Percentiles rank a stretch among this genome's conserved stretches.
Evolutionary conservation across 2,329 filamentous ascomycete genomes (phyloP).

Genomic region (Aureobasidium sp.): DNA sequence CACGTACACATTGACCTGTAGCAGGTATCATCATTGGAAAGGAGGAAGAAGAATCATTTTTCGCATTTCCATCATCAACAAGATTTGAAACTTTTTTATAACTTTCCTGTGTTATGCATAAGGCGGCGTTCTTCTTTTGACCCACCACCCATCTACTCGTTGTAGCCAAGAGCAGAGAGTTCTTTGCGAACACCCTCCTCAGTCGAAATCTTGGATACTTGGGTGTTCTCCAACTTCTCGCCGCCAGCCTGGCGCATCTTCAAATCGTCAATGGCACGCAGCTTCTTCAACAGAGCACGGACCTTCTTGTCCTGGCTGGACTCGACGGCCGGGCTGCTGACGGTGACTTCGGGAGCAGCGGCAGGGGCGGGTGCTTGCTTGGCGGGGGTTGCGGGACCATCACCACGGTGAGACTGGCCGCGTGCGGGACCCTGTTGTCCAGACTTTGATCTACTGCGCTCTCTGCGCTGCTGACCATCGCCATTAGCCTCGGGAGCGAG

Average conservation of each 20-base stretch:
- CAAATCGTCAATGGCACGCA: conserved; percentile 92
- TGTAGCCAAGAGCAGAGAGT: conserved; percentile 35
- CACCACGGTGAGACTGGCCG: conserved; percentile 19
- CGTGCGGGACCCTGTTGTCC: conserved; percentile 20
- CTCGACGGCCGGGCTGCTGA: conserved; percentile 49
- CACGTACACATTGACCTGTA: neutral
- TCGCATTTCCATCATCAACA: neutral
- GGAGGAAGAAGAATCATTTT: neutral
- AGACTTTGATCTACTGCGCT: conserved; percentile 24
- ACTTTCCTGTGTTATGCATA: neutral
- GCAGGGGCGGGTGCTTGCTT: conserved; percentile 25
- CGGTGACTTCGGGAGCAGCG: conserved; percentile 39
- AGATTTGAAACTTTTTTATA: neutral
- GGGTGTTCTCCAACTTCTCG: conserved; percentile 96
- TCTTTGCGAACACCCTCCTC: conserved; percentile 80
- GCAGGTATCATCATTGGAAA: neutral
- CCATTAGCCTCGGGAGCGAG: conserved; percentile 40
- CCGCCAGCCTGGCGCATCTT: conserved; percentile 93
- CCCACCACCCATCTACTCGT: neutral
- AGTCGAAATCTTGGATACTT: conserved; percentile 95
- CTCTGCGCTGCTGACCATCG: conserved; percentile 22
- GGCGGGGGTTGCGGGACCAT: neutral
- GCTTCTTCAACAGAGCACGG: conserved; percentile 88
- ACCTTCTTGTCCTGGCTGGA: conserved; percentile 88
- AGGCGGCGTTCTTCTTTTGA: neutral